Evolutionary conservation across 805 yeast genomes (phyloP), one percentile per base, ranked within the genome.

Genomic region (Henningerozyma blattae): DNA sequence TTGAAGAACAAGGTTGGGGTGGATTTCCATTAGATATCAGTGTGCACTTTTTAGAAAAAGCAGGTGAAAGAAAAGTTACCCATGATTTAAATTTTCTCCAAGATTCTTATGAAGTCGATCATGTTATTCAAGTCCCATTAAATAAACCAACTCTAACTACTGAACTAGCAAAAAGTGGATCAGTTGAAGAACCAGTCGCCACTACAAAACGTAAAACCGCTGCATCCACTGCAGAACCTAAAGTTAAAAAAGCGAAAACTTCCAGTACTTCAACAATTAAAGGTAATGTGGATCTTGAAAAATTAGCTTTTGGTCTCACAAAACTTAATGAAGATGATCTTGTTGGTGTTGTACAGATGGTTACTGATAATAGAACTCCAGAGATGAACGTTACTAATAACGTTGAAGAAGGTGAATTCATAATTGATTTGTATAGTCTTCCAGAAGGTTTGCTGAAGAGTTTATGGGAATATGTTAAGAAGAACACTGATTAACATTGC

Each of bases 1-100:
- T 89, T 37, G 82, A 75, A 50, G 98, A 89, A 57, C 78, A 84
- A 62, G 98, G 98, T 33, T 89, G 98, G 97, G 98, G 97, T 56
- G 97, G 89, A 45, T 89, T 89, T 50, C 95, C 87, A 52, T 70
- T 91, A 54, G 82, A 82, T 26, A 77, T 91, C 40, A 68, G 81
- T 22, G 64, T 87, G 28, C 80, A 80, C 40, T 62, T 82, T 30
- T 68, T 78, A 15, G 97, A 93, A 39, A 82, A 80, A 52, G 81
- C 78, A 35, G 97, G 97, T 32, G 96, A 87, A 56, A 70, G 80
- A 41, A 82, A 82, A 52, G 58, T 91, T 36, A 74, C 72, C 48
- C 97, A 91, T 54, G 98, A 89, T 59, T 72, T 89, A 54, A 86
- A 86, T 58, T 91, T 89, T 58, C 60, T 71, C 41, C 73, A 78